These are phyloP conservation scores for Gliomastix tumulicola DNA, from an alignment of 2,329 filamentous ascomycete species.

Conservation along the genomic window DNA sequence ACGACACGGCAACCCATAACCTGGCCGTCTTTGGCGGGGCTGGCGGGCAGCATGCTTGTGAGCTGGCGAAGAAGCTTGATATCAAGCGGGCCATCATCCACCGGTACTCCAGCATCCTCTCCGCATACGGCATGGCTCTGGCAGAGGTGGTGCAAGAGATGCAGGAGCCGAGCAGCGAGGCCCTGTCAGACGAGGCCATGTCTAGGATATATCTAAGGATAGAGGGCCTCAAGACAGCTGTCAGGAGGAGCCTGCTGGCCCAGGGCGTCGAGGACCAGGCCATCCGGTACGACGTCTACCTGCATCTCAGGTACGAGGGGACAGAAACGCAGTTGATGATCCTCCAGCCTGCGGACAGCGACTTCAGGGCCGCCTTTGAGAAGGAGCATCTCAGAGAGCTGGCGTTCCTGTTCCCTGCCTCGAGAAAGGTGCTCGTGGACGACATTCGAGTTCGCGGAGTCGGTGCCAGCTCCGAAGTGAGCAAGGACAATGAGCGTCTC, in stretches of 20 bases:
- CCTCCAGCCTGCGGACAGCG: constrained; percentile 21
- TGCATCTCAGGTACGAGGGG: constrained; percentile 41
- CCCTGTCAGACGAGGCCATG: constrained; percentile 6
- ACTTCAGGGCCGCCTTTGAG: constrained; percentile 26
- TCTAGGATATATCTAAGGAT: constrained; percentile 13
- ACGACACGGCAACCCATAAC: constrained; percentile 18
- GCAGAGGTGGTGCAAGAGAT: constrained; percentile 28
- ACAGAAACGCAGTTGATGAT: constrained; percentile 42
- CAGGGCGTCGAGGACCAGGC: constrained; percentile 31
- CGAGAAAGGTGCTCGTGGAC: constrained; percentile 28
- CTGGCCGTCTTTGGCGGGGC: constrained; percentile 56
- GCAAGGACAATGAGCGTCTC: background rate
- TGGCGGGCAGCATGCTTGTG: constrained; percentile 53
- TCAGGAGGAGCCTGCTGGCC: constrained; percentile 24
- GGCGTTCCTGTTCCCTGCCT: constrained; percentile 24
- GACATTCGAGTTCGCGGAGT: constrained; percentile 22
- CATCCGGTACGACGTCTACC: constrained; percentile 29
- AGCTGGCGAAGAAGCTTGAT: constrained; percentile 29
- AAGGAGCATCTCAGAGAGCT: constrained; percentile 29
- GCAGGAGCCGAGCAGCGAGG: constrained; percentile 20
- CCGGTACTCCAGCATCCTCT: constrained; percentile 29
- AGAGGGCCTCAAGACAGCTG: constrained; percentile 15
- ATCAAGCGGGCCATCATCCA: constrained; percentile 33
- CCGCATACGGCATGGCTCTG: constrained; percentile 34
- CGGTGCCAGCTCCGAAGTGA: background rate